phyloP scores from a whole-genome alignment of 176 grass and related monocot genomes.

The Coix lacrymajobi region DNA sequence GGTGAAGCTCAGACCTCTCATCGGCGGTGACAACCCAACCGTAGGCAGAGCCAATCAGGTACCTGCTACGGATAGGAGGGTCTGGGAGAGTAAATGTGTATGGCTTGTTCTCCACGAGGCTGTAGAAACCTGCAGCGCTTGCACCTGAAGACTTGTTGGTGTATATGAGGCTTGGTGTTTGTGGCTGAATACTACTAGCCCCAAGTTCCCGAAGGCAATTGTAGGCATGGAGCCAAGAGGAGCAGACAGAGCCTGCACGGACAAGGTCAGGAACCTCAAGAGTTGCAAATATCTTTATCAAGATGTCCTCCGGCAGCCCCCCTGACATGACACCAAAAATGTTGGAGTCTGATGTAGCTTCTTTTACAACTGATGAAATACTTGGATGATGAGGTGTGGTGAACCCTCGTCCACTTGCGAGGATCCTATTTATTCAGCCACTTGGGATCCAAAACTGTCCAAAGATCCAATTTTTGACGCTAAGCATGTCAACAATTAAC shows the following conservation, averaged over 20 bases:
- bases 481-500: too few relatives aligned
- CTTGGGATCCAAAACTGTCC: too few relatives aligned
- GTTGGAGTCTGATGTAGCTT: too few relatives aligned
- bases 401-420: too few relatives aligned
- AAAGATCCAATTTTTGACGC: too few relatives aligned
- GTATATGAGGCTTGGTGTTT: constrained; percentile 2
- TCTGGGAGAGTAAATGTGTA: background rate
- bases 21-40: background rate
- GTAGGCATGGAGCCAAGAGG: background rate
- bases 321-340: too few relatives aligned
- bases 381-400: too few relatives aligned
- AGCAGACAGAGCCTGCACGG: background rate
- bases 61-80: background rate
- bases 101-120: background rate
- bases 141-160: background rate
- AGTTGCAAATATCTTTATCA: background rate
- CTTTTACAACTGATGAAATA: too few relatives aligned
- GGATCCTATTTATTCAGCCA: too few relatives aligned
- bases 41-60: background rate
- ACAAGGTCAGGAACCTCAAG: background rate
- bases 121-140: background rate
- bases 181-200: background rate
- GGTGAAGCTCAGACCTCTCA: background rate
- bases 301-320: background rate
- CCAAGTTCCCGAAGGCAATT: background rate